A percentile compares a stretch with the other conserved stretches of the same genome.
Evolutionary conservation across 1,284 basidiomycete genomes (phyloP).

Genomic region (Leucoagaricus sp.): DNA sequence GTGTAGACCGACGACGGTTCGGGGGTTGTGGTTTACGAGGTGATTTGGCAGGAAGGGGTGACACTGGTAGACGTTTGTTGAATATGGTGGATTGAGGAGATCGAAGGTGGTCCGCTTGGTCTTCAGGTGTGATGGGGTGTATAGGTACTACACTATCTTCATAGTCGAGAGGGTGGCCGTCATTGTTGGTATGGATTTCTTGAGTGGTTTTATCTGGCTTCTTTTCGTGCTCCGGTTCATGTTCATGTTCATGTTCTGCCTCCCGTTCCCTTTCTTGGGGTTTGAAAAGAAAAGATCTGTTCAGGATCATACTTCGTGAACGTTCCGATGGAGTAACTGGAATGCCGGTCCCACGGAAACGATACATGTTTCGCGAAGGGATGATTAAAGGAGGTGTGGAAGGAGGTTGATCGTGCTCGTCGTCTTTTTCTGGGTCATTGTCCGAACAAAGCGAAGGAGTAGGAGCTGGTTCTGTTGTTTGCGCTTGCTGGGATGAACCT

Average conservation of each 20-base stretch:
- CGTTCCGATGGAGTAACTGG: slow-evolving; percentile 22
- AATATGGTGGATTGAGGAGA: slow-evolving; percentile 41
- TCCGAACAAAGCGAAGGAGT: slow-evolving; percentile 75
- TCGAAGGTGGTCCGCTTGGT: not conserved
- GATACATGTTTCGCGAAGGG: slow-evolving; percentile 26
- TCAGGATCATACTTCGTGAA: not conserved
- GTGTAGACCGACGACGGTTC: slow-evolving; percentile 39
- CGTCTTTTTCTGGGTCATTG: slow-evolving; percentile 48
- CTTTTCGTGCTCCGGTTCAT: not conserved
- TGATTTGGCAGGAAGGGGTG: slow-evolving; percentile 56
- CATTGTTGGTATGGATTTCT: not conserved
- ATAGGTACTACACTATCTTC: slow-evolving; percentile 15
- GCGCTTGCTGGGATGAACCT: slow-evolving; percentile 17
- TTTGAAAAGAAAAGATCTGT: slow-evolving; percentile 3
- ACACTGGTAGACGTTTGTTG: slow-evolving; percentile 59
- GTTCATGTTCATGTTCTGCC: not conserved
- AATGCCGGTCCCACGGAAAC: slow-evolving; percentile 33
- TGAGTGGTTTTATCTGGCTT: no score
- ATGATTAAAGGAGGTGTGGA: slow-evolving; percentile 39
- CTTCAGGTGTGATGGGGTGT: slow-evolving; percentile 10
- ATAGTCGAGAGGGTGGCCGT: not conserved
- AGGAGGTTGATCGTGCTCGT: slow-evolving; percentile 49
- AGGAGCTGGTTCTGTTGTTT: slow-evolving; percentile 32
- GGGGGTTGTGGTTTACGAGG: slow-evolving; percentile 60
- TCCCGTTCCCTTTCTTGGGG: not conserved